A percentile compares a stretch with the other conserved stretches of the same genome.
phyloP scores from a whole-genome alignment of 2,329 filamentous ascomycete species.

The Coleophoma crateriformis region DNA sequence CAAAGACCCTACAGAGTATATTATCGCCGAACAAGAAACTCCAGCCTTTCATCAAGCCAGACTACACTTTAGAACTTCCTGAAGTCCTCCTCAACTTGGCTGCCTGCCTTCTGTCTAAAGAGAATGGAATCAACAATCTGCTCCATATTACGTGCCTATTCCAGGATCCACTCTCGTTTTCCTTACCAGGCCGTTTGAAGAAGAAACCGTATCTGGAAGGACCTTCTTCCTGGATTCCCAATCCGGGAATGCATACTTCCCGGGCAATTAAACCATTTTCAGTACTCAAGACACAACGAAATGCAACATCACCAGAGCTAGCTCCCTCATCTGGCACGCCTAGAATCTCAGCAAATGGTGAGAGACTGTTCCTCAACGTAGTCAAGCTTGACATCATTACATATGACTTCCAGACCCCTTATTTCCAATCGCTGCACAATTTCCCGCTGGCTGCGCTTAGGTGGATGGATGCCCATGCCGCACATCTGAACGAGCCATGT shows the following conservation, averaged over 20 bases:
- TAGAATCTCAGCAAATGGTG: not conserved
- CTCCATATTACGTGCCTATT: not conserved
- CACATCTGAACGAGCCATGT: too few species aligned
- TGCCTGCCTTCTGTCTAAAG: not conserved
- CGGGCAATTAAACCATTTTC: not conserved
- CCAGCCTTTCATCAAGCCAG: not conserved
- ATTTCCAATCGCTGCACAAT: too few species aligned
- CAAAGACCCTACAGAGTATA: too few species aligned
- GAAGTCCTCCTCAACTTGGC: not conserved
- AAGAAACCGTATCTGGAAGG: not conserved
- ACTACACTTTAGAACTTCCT: not conserved
- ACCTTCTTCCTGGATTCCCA: not conserved
- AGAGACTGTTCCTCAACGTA: not conserved
- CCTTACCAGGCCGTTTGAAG: not conserved
- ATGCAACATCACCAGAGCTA: too few species aligned
- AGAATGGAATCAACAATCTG: not conserved
- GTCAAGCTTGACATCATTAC: not conserved
- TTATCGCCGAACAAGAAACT: not conserved
- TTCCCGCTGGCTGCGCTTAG: too few species aligned
- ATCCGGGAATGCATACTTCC: not conserved
- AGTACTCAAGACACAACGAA: too few species aligned
- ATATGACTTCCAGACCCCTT: too few species aligned
- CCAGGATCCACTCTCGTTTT: not conserved
- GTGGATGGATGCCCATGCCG: too few species aligned
- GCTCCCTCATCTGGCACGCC: not conserved